Conservation (phyloP, 2,329 filamentous ascomycete species). For the Beauveria scarabaeidicola region DNA sequence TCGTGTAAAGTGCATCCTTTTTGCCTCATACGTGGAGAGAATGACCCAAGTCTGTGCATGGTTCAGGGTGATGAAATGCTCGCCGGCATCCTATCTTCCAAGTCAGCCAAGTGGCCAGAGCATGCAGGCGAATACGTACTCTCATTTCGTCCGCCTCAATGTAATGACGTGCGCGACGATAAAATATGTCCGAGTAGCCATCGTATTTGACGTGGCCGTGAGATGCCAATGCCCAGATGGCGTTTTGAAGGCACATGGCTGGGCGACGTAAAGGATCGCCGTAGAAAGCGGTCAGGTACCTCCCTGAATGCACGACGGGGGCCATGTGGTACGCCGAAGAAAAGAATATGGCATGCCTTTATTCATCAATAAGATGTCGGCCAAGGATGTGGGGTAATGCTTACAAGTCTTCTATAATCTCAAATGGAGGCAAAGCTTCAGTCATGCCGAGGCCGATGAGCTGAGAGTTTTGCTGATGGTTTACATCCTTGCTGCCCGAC, state of each 20-base stretch:
- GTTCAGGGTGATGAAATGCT: conserved; percentile 67
- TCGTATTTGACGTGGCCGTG: conserved; percentile 64
- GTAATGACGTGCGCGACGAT: conserved; percentile 74
- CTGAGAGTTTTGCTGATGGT: conserved; percentile 18
- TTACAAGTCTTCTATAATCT: conserved; percentile 77
- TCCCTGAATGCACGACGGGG: conserved; percentile 69
- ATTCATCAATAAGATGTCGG: background rate
- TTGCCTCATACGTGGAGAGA: conserved; percentile 72
- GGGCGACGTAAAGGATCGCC: conserved; percentile 65
- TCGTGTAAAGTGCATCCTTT: conserved; percentile 73
- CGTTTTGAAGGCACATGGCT: conserved; percentile 75
- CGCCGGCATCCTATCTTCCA: conserved; percentile 54
- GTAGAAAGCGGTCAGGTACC: conserved; percentile 69
- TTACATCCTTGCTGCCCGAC: conserved; percentile 3
- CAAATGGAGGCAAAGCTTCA: conserved; percentile 68
- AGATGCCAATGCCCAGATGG: conserved; percentile 77
- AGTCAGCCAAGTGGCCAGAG: background rate
- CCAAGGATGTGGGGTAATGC: conserved; percentile 18
- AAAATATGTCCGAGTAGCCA: conserved; percentile 67
- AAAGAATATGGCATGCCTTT: conserved; percentile 68
- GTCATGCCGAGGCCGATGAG: conserved; percentile 74
- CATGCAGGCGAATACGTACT: conserved; percentile 24
- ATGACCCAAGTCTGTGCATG: conserved; percentile 77
- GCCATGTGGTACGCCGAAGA: conserved; percentile 60
- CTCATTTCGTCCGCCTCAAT: conserved; percentile 78